Conservation (phyloP, 768 basidiomycete genomes). For the Sarcodon sp. region DNA sequence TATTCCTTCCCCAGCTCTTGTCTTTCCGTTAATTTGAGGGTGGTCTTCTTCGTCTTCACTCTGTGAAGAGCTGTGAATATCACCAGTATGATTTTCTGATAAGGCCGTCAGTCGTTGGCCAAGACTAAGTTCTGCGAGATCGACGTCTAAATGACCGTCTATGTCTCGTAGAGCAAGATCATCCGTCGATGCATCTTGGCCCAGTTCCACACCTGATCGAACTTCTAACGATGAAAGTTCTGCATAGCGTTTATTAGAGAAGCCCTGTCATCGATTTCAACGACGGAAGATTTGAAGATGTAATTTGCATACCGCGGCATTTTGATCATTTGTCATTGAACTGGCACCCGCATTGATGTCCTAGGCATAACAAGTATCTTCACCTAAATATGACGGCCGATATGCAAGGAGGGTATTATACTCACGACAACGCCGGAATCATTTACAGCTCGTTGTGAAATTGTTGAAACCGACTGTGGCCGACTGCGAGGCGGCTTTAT, state of each 20-base stretch:
- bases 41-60: constrained; percentile 31
- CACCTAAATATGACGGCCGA: not conserved
- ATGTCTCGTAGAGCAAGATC: constrained; percentile 34
- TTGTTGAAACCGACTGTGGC: constrained; percentile 37
- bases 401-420: constrained; percentile 3
- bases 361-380: no score
- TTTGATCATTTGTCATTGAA: no score
- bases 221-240: constrained; percentile 52
- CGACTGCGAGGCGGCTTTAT: constrained; percentile 39
- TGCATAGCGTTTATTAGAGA: constrained; percentile 51
- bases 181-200: constrained; percentile 40
- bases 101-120: constrained; percentile 81
- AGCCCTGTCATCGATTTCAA: constrained; percentile 32
- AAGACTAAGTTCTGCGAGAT: constrained; percentile 83
- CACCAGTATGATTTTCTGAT: constrained; percentile 31
- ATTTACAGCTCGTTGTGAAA: constrained; percentile 42
- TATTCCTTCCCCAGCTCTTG: constrained; percentile 19
- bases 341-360: no score
- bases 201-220: constrained; percentile 51
- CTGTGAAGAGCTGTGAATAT: constrained; percentile 24
- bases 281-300: no score
- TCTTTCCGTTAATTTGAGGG: constrained; percentile 18
- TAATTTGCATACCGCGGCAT: no score
- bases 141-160: constrained; percentile 66
- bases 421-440: constrained; percentile 50